Conservation (phyloP, 2,329 filamentous ascomycete species). For the Cryphonectria nitschkei region DNA sequence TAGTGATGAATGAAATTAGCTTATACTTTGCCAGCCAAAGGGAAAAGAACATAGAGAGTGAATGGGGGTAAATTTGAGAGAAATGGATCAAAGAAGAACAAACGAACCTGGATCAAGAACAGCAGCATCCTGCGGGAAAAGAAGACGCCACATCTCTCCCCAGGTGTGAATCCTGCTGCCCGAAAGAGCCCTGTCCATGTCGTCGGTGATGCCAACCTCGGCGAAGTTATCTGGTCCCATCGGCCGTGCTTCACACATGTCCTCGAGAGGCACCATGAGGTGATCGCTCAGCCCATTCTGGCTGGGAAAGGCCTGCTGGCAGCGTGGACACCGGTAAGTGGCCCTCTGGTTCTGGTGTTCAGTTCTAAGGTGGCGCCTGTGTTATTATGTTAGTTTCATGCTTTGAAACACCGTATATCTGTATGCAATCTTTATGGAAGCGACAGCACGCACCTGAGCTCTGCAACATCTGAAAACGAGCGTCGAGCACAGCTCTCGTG, state of each 20-base stretch:
- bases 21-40: background rate
- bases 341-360: conserved; percentile 16
- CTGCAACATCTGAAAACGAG: conserved; percentile 20
- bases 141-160: conserved; percentile 24
- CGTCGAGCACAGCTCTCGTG: conserved; percentile 26
- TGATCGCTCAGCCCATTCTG: conserved; percentile 19
- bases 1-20: background rate
- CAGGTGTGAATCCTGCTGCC: conserved; percentile 17
- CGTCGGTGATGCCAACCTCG: conserved; percentile 25
- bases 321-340: conserved; percentile 22
- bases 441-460: conserved; percentile 23
- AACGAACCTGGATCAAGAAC: conserved; percentile 24
- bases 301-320: conserved; percentile 19
- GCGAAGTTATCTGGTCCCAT: background rate
- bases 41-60: background rate
- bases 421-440: background rate
- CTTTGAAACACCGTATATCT: background rate
- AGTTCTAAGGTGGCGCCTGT: conserved; percentile 21
- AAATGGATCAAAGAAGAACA: background rate
- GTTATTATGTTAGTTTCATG: background rate
- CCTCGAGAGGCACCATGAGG: conserved; percentile 23
- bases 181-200: conserved; percentile 19
- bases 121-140: conserved; percentile 23
- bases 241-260: conserved; percentile 23
- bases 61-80: no score